These are phyloP conservation scores for Fonsecaea erecta DNA, from an alignment of 2,329 filamentous ascomycete species.

Conservation along the genomic window DNA sequence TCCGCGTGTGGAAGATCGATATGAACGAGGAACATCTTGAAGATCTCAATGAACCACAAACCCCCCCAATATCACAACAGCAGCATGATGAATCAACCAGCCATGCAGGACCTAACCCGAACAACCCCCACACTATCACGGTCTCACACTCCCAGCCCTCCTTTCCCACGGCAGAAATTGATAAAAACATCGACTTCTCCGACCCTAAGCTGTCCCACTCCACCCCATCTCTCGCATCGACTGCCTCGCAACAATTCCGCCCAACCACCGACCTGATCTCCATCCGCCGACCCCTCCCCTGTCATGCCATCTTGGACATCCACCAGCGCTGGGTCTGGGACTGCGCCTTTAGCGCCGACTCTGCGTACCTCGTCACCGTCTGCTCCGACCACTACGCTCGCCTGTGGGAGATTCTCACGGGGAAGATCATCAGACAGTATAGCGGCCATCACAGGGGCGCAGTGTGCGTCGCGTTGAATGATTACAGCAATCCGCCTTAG, in stretches of 20 bases:
- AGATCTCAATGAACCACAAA: slow-evolving; percentile 24
- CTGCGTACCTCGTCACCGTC: slow-evolving; percentile 88
- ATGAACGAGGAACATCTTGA: slow-evolving; percentile 57
- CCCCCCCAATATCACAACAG: slow-evolving; percentile 3
- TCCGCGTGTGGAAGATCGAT: slow-evolving; percentile 95
- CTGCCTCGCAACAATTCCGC: slow-evolving; percentile 23
- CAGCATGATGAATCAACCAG: background rate
- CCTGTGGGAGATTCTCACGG: slow-evolving; percentile 84
- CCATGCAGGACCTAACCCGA: background rate
- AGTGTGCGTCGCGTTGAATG: slow-evolving; percentile 90
- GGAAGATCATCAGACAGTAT: slow-evolving; percentile 91
- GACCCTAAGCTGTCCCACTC: slow-evolving; percentile 21
- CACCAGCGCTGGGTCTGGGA: slow-evolving; percentile 99
- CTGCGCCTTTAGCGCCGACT: slow-evolving; percentile 92
- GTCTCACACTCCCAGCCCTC: slow-evolving; percentile 13
- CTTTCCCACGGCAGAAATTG: background rate
- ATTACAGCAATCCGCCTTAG: slow-evolving; percentile 59
- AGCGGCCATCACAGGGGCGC: slow-evolving; percentile 92
- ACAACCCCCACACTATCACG: slow-evolving; percentile 1
- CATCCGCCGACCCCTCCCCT: slow-evolving; percentile 60
- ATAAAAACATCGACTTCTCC: slow-evolving; percentile 8
- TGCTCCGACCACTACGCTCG: slow-evolving; percentile 93
- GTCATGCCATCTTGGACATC: slow-evolving; percentile 84
- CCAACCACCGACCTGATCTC: slow-evolving; percentile 32
- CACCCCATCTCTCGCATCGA: slow-evolving; percentile 21